Percentiles rank a stretch among this genome's conserved stretches.
phyloP scores from a whole-genome alignment of 139 green algal species.

The Auxenochlorella pyrenoidosa region DNA sequence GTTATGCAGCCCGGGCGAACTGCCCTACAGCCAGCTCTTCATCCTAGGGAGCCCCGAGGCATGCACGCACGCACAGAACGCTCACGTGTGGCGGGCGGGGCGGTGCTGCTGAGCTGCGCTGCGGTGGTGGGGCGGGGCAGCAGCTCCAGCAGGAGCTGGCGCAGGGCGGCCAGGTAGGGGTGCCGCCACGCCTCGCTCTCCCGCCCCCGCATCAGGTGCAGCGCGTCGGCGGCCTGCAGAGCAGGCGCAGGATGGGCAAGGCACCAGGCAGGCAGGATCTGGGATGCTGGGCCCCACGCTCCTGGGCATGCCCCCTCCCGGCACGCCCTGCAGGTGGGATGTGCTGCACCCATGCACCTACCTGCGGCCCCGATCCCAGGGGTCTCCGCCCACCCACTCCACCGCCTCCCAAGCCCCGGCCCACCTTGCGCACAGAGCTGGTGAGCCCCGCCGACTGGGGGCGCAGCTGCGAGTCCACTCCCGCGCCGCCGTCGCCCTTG shows the following conservation, averaged over 20 bases:
- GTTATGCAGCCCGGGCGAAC: too few species aligned
- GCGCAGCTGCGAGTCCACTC: neutral
- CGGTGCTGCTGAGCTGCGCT: neutral
- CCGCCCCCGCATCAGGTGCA: slow-evolving; percentile 43
- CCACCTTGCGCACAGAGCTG: slow-evolving; percentile 43
- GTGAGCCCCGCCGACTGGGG: slow-evolving; percentile 21
- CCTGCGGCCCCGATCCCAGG: too few species aligned
- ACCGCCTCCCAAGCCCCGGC: neutral
- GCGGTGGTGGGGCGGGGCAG: slow-evolving; percentile 56
- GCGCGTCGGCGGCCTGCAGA: slow-evolving; percentile 33
- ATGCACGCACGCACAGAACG: neutral
- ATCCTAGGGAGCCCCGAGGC: neutral
- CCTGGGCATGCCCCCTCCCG: too few species aligned
- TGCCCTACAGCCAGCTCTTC: neutral
- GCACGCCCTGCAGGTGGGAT: neutral
- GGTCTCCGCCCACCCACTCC: too few species aligned
- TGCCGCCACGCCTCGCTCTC: slow-evolving; percentile 43
- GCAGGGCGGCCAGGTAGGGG: slow-evolving; percentile 74
- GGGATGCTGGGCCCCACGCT: too few species aligned
- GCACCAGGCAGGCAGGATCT: too few species aligned
- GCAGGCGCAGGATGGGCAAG: neutral
- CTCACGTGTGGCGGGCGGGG: slow-evolving; percentile 6
- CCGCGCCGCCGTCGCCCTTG: slow-evolving; percentile 48
- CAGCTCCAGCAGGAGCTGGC: slow-evolving; percentile 70
- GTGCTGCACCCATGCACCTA: too few species aligned